phyloP scores from a whole-genome alignment of 306 rosid genomes.

The Fragaria nilgerrensis region DNA sequence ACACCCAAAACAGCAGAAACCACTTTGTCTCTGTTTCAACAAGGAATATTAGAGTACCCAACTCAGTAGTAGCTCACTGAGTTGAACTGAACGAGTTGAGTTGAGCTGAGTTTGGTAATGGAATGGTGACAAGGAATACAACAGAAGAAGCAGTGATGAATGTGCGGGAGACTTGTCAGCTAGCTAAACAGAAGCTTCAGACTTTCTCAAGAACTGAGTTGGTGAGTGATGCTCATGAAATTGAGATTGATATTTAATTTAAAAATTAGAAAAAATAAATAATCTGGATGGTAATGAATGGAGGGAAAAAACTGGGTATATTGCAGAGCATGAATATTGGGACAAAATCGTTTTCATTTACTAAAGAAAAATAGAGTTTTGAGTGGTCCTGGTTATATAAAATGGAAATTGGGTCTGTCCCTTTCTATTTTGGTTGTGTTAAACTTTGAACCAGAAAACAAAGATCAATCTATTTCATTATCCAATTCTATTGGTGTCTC shows the following conservation, averaged over 20 bases:
- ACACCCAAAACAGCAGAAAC: not conserved
- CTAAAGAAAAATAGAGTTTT: not conserved
- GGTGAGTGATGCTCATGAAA: not conserved
- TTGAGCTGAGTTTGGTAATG: not conserved
- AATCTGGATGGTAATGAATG: not conserved
- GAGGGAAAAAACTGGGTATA: not conserved
- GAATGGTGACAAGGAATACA: not conserved
- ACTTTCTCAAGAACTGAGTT: not conserved
- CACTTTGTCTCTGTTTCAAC: not conserved
- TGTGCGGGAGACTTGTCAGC: not conserved
- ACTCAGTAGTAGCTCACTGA: not conserved
- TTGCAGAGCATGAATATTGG: not conserved
- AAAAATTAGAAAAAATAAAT: too few relatives aligned
- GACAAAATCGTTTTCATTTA: not conserved
- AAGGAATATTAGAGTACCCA: not conserved
- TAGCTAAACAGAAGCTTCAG: not conserved
- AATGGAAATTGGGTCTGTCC: not conserved
- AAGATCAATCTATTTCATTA: not conserved
- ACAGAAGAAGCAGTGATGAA: not conserved
- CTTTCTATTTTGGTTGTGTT: not conserved
- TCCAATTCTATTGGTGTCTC: conserved; percentile 8
- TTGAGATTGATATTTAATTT: not conserved
- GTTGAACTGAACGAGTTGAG: not conserved
- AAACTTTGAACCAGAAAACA: not conserved
- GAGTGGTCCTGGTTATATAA: not conserved